Conservation (phyloP, 148 eudicot genomes). For the Vaccinium vitisidaea region DNA sequence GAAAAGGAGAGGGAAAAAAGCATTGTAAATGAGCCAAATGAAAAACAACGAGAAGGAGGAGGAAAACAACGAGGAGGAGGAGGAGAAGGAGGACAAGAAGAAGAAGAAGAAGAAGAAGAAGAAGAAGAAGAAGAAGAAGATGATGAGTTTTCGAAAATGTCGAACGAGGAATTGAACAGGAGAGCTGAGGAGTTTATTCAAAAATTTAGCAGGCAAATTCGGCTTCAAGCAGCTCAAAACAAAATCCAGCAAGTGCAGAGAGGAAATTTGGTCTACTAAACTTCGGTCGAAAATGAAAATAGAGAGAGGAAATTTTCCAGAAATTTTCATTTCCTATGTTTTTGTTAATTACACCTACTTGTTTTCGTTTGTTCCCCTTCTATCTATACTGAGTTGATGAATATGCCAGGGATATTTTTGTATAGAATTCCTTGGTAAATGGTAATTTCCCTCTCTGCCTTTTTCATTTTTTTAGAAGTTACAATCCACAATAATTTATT, state of each 20-base stretch:
- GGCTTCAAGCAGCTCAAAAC: conserved; percentile 34
- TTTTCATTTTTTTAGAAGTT: neutral
- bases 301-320: neutral
- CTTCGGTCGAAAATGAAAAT: neutral
- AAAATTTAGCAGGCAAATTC: conserved; percentile 33
- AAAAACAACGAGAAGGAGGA: neutral
- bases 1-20: conserved; percentile 12
- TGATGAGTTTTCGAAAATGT: conserved; percentile 37
- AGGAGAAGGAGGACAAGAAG: neutral
- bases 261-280: neutral
- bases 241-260: neutral
- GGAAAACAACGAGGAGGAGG: neutral
- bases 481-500: neutral
- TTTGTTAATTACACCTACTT: neutral
- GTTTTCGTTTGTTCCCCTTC: neutral
- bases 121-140: conserved; percentile 20
- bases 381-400: neutral
- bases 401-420: neutral
- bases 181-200: conserved; percentile 48
- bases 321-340: neutral
- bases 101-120: conserved; percentile 13
- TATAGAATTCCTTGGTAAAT: neutral
- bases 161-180: conserved; percentile 39
- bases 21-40: conserved; percentile 14
- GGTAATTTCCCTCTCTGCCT: neutral